phyloP scores from a whole-genome alignment of 371 early-diverging fungal genomes.

The Mucor indicus region DNA sequence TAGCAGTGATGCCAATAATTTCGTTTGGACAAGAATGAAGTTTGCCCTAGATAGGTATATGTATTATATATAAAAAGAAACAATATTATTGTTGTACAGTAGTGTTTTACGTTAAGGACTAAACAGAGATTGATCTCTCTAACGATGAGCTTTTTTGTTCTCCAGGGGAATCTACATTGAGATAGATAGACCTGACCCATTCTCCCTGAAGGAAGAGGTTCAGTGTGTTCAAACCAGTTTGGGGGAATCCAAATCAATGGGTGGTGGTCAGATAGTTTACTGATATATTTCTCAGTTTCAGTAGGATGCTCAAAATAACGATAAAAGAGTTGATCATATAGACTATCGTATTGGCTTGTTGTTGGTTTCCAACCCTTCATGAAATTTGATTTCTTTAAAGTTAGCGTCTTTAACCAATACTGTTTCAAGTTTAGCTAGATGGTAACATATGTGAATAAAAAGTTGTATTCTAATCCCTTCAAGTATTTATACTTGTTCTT shows the following conservation, averaged over 20 bases:
- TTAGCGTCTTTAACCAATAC: constrained; percentile 7
- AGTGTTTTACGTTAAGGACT: not conserved
- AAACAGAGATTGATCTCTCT: constrained; percentile 10
- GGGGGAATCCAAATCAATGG: constrained; percentile 13
- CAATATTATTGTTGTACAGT: too few species aligned
- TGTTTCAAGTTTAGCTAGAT: not conserved
- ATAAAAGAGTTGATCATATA: constrained; percentile 17
- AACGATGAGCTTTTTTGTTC: not conserved
- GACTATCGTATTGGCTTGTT: not conserved
- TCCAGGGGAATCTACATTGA: constrained; percentile 9
- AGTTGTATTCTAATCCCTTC: too few species aligned
- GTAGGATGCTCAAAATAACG: constrained; percentile 13
- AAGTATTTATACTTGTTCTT: too few species aligned
- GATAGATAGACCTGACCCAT: constrained; percentile 18
- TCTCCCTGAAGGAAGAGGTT: constrained; percentile 10
- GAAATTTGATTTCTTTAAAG: constrained; percentile 3
- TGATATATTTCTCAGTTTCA: not conserved
- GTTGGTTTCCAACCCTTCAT: constrained; percentile 19
- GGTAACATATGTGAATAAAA: too few species aligned
- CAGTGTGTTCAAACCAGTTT: constrained; percentile 10
- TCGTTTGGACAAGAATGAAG: constrained; percentile 2
- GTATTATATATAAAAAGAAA: not conserved
- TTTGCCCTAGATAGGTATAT: not conserved
- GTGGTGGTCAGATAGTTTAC: not conserved
- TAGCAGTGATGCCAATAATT: constrained; percentile 19